Percentiles rank a stretch among this genome's conserved stretches.
phyloP scores from a whole-genome alignment of 352 stramenopile species.

The Thalassiosira exigua region DNA sequence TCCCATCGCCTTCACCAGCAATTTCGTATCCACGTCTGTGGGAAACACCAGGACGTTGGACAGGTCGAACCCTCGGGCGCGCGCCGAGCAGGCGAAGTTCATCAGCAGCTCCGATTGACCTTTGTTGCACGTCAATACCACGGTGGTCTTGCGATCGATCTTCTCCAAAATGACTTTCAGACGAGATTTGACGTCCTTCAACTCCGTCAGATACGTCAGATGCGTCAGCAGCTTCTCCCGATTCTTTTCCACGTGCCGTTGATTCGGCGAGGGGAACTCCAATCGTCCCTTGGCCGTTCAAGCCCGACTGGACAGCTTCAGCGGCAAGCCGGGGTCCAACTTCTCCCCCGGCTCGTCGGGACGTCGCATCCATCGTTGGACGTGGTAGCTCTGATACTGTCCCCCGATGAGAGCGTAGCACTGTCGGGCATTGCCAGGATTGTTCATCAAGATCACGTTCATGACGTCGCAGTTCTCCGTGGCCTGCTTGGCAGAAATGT shows the following conservation, averaged over 20 bases:
- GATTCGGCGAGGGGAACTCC: conserved; percentile 46
- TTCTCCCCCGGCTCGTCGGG: conserved; percentile 11
- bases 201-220: conserved; percentile 61
- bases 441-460: conserved; percentile 69
- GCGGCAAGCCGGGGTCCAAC: conserved; percentile 23
- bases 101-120: conserved; percentile 80
- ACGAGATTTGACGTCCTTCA: conserved; percentile 39
- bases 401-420: conserved; percentile 72
- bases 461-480: conserved; percentile 74
- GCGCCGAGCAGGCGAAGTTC: conserved; percentile 81
- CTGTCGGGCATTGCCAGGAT: conserved; percentile 44
- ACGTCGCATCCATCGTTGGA: conserved; percentile 80
- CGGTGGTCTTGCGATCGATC: conserved; percentile 58
- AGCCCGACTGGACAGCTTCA: conserved; percentile 59
- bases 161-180: conserved; percentile 60
- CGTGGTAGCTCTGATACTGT: conserved; percentile 77
- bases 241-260: conserved; percentile 31
- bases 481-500: conserved; percentile 46
- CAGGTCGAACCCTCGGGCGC: conserved; percentile 63
- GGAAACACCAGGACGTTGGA: conserved; percentile 80
- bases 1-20: conserved; percentile 71
- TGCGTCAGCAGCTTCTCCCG: conserved; percentile 61
- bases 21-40: conserved; percentile 72
- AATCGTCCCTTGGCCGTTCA: conserved; percentile 45
- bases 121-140: conserved; percentile 81